Percentiles rank a stretch among this genome's conserved stretches.
phyloP scores from a whole-genome alignment of 2,329 filamentous ascomycete genomes.

The Aspergillus sp. region DNA sequence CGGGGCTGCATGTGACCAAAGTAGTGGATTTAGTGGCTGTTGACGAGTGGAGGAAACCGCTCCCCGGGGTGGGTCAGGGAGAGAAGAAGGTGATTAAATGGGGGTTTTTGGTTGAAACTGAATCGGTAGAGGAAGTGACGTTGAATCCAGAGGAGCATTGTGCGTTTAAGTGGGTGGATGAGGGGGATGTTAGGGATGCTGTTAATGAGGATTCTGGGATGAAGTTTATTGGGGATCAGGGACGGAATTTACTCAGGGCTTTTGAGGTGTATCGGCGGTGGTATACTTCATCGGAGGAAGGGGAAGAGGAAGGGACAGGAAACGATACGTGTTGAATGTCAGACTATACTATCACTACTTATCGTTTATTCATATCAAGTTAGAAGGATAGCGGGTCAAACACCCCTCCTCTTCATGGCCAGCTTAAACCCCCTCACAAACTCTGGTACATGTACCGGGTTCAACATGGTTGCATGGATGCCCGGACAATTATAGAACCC shows the following conservation, averaged over 20 bases:
- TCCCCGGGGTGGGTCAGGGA: slow-evolving; percentile 8
- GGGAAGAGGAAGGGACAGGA: background rate
- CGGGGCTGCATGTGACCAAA: slow-evolving; percentile 48
- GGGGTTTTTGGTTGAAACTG: slow-evolving; percentile 38
- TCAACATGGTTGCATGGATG: slow-evolving; percentile 10
- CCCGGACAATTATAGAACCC: slow-evolving; percentile 8
- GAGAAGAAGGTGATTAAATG: slow-evolving; percentile 33
- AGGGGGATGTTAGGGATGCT: slow-evolving; percentile 32
- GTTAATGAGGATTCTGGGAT: slow-evolving; percentile 5
- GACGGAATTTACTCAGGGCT: slow-evolving; percentile 24
- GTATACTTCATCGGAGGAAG: background rate
- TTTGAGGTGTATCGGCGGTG: slow-evolving; percentile 16
- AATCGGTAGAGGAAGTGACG: slow-evolving; percentile 28
- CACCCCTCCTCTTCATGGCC: background rate
- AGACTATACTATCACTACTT: background rate
- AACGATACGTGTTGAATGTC: background rate
- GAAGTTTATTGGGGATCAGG: slow-evolving; percentile 26
- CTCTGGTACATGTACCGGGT: slow-evolving; percentile 4
- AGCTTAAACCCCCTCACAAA: background rate
- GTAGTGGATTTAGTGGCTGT: slow-evolving; percentile 46
- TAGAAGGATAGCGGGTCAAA: background rate
- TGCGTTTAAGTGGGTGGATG: slow-evolving; percentile 39
- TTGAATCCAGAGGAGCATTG: slow-evolving; percentile 40
- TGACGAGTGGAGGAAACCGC: slow-evolving; percentile 30
- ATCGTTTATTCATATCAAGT: too few relatives aligned